These are phyloP conservation scores for Trifolium repens DNA, from an alignment of 306 rosid genomes.

Conservation along the genomic window DNA sequence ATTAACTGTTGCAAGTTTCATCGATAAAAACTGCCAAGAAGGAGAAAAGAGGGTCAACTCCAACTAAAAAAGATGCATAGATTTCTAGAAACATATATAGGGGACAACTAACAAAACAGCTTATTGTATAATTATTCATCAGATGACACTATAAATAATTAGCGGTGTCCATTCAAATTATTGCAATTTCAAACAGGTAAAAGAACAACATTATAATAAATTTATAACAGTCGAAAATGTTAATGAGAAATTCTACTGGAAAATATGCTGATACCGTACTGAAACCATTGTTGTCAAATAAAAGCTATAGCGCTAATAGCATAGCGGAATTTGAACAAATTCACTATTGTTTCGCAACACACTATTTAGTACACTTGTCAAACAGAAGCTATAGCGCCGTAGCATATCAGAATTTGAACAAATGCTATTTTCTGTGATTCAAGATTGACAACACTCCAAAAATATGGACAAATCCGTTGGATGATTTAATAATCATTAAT, in stretches of 20 bases:
- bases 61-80: background rate
- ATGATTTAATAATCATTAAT: slow-evolving; percentile 5
- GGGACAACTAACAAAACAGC: background rate
- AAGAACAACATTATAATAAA: background rate
- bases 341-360: background rate
- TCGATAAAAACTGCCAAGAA: slow-evolving; percentile 17
- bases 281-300: background rate
- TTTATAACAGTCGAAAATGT: background rate
- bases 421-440: background rate
- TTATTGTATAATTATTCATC: background rate
- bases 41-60: background rate
- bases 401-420: background rate
- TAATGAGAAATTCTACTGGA: background rate
- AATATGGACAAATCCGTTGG: background rate
- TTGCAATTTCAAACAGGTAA: background rate
- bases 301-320: background rate
- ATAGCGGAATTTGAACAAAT: background rate
- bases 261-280: background rate
- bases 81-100: background rate
- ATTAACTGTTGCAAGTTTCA: slow-evolving; percentile 23
- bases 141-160: too few relatives aligned
- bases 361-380: background rate
- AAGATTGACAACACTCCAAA: background rate
- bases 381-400: background rate
- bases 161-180: background rate